Evolutionary conservation across 169 alveolate genomes (phyloP).

Genomic region (Plasmodium fragile): DNA sequence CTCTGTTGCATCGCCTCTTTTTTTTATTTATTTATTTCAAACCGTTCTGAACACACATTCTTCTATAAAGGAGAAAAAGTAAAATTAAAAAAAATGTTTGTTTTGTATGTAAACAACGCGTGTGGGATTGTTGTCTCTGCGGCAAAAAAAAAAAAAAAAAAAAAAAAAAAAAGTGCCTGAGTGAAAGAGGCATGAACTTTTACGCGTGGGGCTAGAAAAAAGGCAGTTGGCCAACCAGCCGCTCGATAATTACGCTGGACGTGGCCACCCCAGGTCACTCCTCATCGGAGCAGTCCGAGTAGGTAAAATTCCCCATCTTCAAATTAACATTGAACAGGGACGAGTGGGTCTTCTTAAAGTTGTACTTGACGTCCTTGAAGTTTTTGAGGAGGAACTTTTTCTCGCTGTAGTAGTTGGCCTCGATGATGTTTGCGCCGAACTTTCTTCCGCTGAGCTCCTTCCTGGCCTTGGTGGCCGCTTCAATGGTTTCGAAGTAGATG

Average conservation of each 20-base stretch:
- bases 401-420: conserved; percentile 83
- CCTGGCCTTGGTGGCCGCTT: conserved; percentile 82
- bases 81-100: neutral
- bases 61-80: conserved; percentile 13
- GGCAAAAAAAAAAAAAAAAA: neutral
- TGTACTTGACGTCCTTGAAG: conserved; percentile 79
- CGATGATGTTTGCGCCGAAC: conserved; percentile 81
- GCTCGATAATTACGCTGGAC: no score
- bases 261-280: neutral
- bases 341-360: conserved; percentile 72
- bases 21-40: conserved; percentile 6
- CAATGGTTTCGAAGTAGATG: conserved; percentile 79
- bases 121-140: neutral
- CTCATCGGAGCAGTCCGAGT: conserved; percentile 61
- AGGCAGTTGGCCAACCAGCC: no score
- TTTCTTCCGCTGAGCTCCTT: conserved; percentile 84
- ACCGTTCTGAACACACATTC: neutral
- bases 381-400: conserved; percentile 58
- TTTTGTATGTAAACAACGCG: conserved; percentile 3
- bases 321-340: conserved; percentile 46
- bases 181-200: neutral
- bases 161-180: neutral
- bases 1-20: neutral
- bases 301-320: conserved; percentile 36
- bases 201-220: neutral